Percentiles rank a stretch among this genome's conserved stretches.
Conservation (phyloP, 177 flowering plant genomes). For the Tripterygium wilfordii region DNA sequence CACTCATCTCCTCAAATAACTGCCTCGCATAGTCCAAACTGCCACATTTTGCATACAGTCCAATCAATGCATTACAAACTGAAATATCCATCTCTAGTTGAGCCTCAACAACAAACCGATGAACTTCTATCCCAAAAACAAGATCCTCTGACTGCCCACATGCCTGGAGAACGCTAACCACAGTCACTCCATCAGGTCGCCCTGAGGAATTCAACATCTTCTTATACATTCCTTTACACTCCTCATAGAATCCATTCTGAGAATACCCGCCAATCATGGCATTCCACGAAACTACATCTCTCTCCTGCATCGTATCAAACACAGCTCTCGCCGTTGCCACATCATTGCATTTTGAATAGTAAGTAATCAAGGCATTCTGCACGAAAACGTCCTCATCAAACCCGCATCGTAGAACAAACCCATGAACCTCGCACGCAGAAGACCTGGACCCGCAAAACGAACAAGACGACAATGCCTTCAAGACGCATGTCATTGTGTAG, state of each 20-base stretch:
- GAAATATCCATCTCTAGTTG: slow-evolving; percentile 45
- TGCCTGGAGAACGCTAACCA: slow-evolving; percentile 61
- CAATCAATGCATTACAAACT: slow-evolving; percentile 53
- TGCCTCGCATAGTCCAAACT: slow-evolving; percentile 68
- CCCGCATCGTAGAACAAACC: slow-evolving; percentile 47
- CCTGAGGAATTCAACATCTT: slow-evolving; percentile 33
- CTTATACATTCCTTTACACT: slow-evolving; percentile 48
- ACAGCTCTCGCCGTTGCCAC: slow-evolving; percentile 43
- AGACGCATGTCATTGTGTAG: slow-evolving; percentile 45
- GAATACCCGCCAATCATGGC: slow-evolving; percentile 77
- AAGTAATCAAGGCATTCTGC: slow-evolving; percentile 56
- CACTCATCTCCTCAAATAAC: slow-evolving; percentile 55
- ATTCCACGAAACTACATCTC: slow-evolving; percentile 78
- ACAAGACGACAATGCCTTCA: slow-evolving; percentile 54
- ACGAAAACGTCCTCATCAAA: slow-evolving; percentile 50
- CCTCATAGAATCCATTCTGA: slow-evolving; percentile 54
- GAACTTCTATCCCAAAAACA: slow-evolving; percentile 57
- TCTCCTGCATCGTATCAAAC: slow-evolving; percentile 51
- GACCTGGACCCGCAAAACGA: slow-evolving; percentile 12
- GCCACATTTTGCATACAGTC: slow-evolving; percentile 77
- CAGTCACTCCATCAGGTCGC: slow-evolving; percentile 47
- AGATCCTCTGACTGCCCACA: slow-evolving; percentile 70
- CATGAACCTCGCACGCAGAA: slow-evolving; percentile 51
- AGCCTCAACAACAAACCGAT: slow-evolving; percentile 33
- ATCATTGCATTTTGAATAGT: slow-evolving; percentile 46